Percentiles rank a stretch among this genome's conserved stretches.
phyloP scores from a whole-genome alignment of 2,329 filamentous ascomycete species.

The Stagonosporopsis tanaceti region DNA sequence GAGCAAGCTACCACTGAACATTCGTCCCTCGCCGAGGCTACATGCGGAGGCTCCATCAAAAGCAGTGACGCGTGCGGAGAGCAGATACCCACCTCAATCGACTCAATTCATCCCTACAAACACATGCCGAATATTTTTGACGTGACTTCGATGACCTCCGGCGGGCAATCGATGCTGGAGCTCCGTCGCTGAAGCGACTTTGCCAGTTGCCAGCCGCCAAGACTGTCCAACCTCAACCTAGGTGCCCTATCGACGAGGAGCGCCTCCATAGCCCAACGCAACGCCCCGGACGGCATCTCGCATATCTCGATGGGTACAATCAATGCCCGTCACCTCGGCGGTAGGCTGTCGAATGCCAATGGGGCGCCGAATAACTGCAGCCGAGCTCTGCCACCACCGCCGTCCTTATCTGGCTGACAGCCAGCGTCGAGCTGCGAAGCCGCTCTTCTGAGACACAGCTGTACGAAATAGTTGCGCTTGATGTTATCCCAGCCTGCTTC shows the following conservation, averaged over 20 bases:
- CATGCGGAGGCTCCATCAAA: conserved; percentile 28
- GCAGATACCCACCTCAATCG: conserved; percentile 38
- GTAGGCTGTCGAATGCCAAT: conserved; percentile 1
- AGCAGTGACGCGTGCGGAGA: conserved; percentile 39
- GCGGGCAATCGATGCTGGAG: conserved; percentile 24
- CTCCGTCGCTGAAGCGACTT: conserved; percentile 31
- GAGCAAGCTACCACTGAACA: conserved; percentile 51
- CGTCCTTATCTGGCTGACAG: neutral
- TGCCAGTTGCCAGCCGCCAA: conserved; percentile 40
- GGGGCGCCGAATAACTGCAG: neutral
- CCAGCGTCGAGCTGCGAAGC: neutral
- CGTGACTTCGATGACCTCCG: conserved; percentile 31
- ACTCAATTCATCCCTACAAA: conserved; percentile 31
- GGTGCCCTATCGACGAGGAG: conserved; percentile 3
- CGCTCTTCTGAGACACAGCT: neutral
- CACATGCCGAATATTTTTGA: conserved; percentile 29
- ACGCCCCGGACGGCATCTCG: conserved; percentile 1
- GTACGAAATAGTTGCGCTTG: neutral
- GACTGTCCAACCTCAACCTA: conserved; percentile 38
- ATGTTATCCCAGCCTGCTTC: neutral
- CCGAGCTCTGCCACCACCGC: neutral
- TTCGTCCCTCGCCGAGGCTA: conserved; percentile 38
- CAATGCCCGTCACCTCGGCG: neutral
- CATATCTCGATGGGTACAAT: conserved; percentile 1
- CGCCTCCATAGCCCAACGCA: conserved; percentile 12